Conservation (phyloP, 768 basidiomycete genomes). For the Mycena vulgaris region DNA sequence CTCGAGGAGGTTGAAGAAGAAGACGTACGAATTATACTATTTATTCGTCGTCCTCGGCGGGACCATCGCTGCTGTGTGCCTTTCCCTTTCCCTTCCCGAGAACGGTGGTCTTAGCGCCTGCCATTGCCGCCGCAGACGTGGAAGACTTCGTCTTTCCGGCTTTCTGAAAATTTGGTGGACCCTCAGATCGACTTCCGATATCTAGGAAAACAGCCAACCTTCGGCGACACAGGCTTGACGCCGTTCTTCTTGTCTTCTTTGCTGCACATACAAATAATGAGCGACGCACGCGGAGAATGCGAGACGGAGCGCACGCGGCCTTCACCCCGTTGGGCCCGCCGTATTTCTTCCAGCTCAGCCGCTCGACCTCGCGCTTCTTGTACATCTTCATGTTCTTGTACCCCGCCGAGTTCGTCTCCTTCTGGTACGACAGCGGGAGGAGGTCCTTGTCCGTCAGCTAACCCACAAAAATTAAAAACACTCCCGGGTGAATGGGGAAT, state of each 20-base stretch:
- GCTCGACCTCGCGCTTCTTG: conserved; percentile 31
- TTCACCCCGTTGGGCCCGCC: conserved; percentile 33
- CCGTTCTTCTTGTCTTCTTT: conserved; percentile 34
- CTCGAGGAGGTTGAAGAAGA: too few relatives aligned
- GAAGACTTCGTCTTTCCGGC: conserved; percentile 19
- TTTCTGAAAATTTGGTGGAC: not conserved
- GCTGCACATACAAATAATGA: not conserved
- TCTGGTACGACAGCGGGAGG: conserved; percentile 29
- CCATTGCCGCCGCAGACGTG: conserved; percentile 22
- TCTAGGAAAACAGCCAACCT: not conserved
- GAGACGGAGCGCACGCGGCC: conserved; percentile 16
- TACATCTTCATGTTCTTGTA: conserved; percentile 30
- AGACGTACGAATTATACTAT: not conserved
- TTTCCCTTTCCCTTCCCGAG: conserved; percentile 28
- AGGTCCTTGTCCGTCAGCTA: conserved; percentile 36
- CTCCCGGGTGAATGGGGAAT: not conserved
- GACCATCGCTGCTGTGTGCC: not conserved
- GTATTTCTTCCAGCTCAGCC: conserved; percentile 30
- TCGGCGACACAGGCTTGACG: conserved; percentile 21
- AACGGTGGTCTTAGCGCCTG: conserved; percentile 16
- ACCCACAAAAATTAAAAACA: not conserved
- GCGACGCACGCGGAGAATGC: too few relatives aligned
- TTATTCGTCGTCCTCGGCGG: not conserved
- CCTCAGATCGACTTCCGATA: too few relatives aligned
- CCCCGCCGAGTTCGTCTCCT: conserved; percentile 23